Base-by-base conservation (phyloP, 345 rosid genomes). In the Noccaea bulbosa region DNA sequence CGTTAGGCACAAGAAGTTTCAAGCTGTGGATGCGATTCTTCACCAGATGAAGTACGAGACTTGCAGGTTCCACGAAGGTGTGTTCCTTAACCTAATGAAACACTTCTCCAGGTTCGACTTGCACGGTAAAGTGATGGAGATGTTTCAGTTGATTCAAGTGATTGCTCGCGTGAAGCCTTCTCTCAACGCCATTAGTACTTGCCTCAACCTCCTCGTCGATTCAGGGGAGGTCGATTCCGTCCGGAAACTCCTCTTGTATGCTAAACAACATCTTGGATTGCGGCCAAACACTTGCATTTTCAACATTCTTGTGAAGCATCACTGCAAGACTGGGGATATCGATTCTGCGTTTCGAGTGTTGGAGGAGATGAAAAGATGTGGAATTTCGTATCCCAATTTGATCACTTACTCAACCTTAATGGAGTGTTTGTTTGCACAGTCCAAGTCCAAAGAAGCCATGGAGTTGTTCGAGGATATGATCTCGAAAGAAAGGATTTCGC, bases 271-370 rank as follows among this genome's bases (percentile, higher is more conserved):
- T 72, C 80, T 86, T 34, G 83, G 65, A 7, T 52, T 91, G 85
- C 76, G 69, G 58, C 97, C 92, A 35, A 94, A 91, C 67, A 85
- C 90, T 7, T 94, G 99, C 78, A 91, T 91, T 77, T 94, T 89
- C 81, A 94, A 91, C 73, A 91, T 94, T 60, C 55, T 91, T 22
- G 84, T 94, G 24, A 91, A 91, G 83, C 82, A 88, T 55, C 97
- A 91, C 39, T 89, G 99, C 76, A 89, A 78, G 77, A 81, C 71
- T 38, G 88, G 90, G 24, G 79, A 81, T 78, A 41, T 84, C 12
- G 83, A 79, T 15, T 89, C 86, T 35, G 96, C 92, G 3, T 78
- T 80, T 66, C 76, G 80, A 41, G 91, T 92, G 61, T 41, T 89
- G 11, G 77, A 85, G 81, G 91, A 88, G 84, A 92, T 92, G 98